Evolutionary conservation across 2,329 filamentous ascomycete genomes (phyloP).

Genomic region (Claviceps fusiformis): DNA sequence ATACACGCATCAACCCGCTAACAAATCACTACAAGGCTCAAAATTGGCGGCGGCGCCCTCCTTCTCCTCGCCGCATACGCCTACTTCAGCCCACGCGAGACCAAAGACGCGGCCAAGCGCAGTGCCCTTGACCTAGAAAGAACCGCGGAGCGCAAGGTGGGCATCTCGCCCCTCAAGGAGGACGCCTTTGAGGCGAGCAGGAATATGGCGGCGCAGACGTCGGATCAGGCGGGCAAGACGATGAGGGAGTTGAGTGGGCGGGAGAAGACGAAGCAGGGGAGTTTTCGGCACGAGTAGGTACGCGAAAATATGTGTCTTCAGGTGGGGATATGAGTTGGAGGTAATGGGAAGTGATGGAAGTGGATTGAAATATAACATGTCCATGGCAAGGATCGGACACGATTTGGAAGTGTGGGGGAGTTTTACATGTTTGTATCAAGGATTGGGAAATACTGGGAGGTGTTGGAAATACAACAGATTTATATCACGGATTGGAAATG

Average conservation of each 20-base stretch:
- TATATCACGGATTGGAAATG: too few species aligned
- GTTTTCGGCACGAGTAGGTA: slow-evolving; percentile 16
- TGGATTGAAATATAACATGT: too few species aligned
- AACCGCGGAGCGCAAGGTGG: neutral
- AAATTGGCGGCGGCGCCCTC: slow-evolving; percentile 16
- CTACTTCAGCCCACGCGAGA: slow-evolving; percentile 12
- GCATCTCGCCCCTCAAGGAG: slow-evolving; percentile 5
- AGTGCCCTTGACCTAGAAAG: slow-evolving; percentile 4
- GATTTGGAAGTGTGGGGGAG: too few species aligned
- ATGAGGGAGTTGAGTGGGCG: slow-evolving; percentile 18
- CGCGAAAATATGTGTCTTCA: too few species aligned
- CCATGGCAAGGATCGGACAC: too few species aligned
- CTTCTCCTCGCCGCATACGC: slow-evolving; percentile 13
- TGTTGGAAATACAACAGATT: too few species aligned
- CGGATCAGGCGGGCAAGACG: slow-evolving; percentile 12
- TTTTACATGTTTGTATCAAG: too few species aligned
- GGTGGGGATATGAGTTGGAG: too few species aligned
- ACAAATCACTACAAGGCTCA: slow-evolving; percentile 10
- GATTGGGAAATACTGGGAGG: too few species aligned
- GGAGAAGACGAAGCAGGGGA: slow-evolving; percentile 15
- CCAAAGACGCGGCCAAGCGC: slow-evolving; percentile 5
- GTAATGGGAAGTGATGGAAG: too few species aligned
- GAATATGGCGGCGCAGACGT: slow-evolving; percentile 5
- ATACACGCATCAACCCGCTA: too few species aligned
- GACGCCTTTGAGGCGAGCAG: slow-evolving; percentile 3